Base-by-base conservation (phyloP, 2,329 filamentous ascomycete genomes). In the Fusarium cyanostomum region DNA sequence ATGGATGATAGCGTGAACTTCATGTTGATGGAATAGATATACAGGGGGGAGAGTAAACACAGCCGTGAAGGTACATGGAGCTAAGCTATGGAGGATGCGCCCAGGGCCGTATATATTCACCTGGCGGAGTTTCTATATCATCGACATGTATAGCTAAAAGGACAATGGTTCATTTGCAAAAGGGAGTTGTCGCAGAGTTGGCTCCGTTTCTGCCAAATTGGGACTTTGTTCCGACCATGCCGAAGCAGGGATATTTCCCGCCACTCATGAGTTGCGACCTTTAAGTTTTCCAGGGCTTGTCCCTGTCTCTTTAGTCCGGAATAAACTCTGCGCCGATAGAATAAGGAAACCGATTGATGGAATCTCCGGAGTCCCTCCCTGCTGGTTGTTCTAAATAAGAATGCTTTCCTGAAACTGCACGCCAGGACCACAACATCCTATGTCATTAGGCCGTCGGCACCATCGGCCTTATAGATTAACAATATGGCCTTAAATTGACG, bases 1-100 rank as follows among this genome's bases (percentile, higher is more conserved):
- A 72, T 24, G 11, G 60, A 54, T 18, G 57, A 41, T 18, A 39
- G 13, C 10, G 63, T 42, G 35, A 70, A 51, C 54, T 70, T 72
- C 70, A 73, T 73, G 15, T 11, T 64, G 27, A 33, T 16, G 24
- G 7, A 34, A 39, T 48, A 15, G 43, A 21, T 15, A 7, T 30
- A 21, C 12, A 28, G 21, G 33, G 7, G 39, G 18, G 15, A 15
- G 2, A 9, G n/a, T 27, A 18, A 18, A 30, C 10, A 13, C 39
- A 55, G 12, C 16, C 8, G 8, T 12, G 1, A 2, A 38, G 24
- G 30, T 31, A 26, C 12, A 12, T 21, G 7, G 3, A 39, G 38
- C 4, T 5, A 11, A 24, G n/a, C 3, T 5, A 9, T 7, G 2
- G 16, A 4, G 8, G 31, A 28, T 5, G 31, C n/a, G 28, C 8